Conservation (phyloP, 192 early-diverging fungal species). For the Backusella morwellensis region DNA sequence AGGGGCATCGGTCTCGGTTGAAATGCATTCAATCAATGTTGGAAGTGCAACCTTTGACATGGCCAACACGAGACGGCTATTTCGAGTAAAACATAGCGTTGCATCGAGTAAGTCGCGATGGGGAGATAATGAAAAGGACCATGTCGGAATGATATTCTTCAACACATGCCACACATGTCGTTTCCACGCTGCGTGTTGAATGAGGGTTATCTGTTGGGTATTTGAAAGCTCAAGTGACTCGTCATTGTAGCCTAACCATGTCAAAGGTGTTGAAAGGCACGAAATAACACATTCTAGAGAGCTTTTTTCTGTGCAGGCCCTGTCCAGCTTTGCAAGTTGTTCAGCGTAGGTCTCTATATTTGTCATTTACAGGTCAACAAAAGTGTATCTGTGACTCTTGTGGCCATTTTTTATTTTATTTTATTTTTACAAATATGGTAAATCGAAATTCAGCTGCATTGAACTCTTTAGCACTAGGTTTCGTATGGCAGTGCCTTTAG, state of each 20-base stretch:
- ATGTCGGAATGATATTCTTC: slow-evolving; percentile 4
- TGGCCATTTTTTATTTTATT: background rate
- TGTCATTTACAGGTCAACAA: background rate
- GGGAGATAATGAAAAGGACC: slow-evolving; percentile 4
- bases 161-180: slow-evolving; percentile 8
- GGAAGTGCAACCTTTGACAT: slow-evolving; percentile 5
- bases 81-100: background rate
- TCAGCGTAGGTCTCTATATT: background rate
- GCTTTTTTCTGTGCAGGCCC: background rate
- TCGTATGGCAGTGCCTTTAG: background rate
- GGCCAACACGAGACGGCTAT: background rate
- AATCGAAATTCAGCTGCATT: background rate
- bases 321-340: background rate
- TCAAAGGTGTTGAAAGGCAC: background rate
- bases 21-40: slow-evolving; percentile 9
- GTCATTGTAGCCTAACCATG: background rate
- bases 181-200: slow-evolving; percentile 10
- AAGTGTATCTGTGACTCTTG: background rate
- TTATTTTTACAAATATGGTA: background rate
- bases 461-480: background rate
- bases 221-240: background rate
- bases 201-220: background rate
- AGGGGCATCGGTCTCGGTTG: background rate
- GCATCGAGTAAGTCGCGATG: background rate
- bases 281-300: background rate